Evolutionary conservation across 2,329 filamentous ascomycete species (phyloP), one percentile per base, ranked within the genome.

Genomic region (Microdochium bolleyi): DNA sequence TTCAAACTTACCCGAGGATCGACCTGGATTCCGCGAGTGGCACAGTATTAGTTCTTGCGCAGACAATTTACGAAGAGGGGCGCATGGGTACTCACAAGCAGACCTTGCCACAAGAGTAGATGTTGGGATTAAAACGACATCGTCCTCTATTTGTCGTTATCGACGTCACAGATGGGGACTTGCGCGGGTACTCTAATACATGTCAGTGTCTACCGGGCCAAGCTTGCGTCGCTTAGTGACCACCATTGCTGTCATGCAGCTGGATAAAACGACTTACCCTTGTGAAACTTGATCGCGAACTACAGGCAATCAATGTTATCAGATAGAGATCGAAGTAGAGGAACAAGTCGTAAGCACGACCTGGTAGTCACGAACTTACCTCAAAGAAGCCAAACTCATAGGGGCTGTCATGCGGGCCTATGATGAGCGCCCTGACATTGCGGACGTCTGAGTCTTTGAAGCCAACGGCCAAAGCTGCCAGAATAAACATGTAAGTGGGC

Each of bases 311-410:
- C 41, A 46, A 8, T 16, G 41, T 7, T 21, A 19, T 46, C n/a
- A 46, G 41, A 30, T 11, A 11, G 27, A 30, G 27, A 30, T 11
- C 11, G 11, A 11, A 30, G 27, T 11, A 5, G 27, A 30, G 27
- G 27, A 30, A 30, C 27, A 11, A 5, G 27, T 5, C 27, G 5
- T 5, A 30, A 30, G 27, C 27, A 30, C 5, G 30, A 19, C 21
- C 4, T 8, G 8, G 11, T 13, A 34, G 24, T 22, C 24, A 14
- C n/a, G 44, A 52, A 66, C 76, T 55, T 68, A 94, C 91, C 79
- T 97, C 91, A 65, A 95, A 97, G 72, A 96, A 96, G 2, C 94
- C 94, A 65, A 95, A 96, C 69, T 96, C 92, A 69, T 99, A 99
- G 0, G 92, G 92, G 1, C 92, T 95, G 61, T 94, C 92, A 58